Conservation (phyloP, 1,284 basidiomycete species). For the Ceratobasidium sp. region DNA sequence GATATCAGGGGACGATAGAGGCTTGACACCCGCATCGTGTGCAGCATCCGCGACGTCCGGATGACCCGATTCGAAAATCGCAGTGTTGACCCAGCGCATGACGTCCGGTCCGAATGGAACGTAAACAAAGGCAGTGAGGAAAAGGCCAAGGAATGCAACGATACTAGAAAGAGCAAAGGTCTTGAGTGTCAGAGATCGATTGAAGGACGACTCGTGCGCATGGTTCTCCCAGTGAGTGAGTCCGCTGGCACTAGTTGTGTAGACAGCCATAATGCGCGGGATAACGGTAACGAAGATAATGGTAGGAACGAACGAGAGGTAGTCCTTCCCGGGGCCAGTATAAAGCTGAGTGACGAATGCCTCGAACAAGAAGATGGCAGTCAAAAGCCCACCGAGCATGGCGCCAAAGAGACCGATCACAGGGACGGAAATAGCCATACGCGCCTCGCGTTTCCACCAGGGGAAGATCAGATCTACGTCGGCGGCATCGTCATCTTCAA, state of each 20-base stretch:
- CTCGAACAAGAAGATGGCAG: slow-evolving; percentile 87
- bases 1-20: slow-evolving; percentile 26
- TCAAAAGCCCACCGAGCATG: slow-evolving; percentile 78
- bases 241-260: slow-evolving; percentile 76
- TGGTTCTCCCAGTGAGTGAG: slow-evolving; percentile 96
- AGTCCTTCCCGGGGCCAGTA: slow-evolving; percentile 84
- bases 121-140: slow-evolving; percentile 90
- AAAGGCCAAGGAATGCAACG: slow-evolving; percentile 90
- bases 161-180: slow-evolving; percentile 91
- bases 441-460: slow-evolving; percentile 84
- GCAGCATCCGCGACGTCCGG: slow-evolving; percentile 47
- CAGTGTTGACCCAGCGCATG: slow-evolving; percentile 71
- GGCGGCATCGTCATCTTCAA: slow-evolving; percentile 56
- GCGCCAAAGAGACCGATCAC: slow-evolving; percentile 83
- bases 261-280: slow-evolving; percentile 85
- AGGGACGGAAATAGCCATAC: slow-evolving; percentile 82
- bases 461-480: slow-evolving; percentile 58
- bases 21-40: slow-evolving; percentile 49
- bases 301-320: slow-evolving; percentile 86
- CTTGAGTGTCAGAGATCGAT: slow-evolving; percentile 89
- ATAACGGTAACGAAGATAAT: slow-evolving; percentile 86
- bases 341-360: slow-evolving; percentile 90
- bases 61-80: slow-evolving; percentile 56
- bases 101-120: slow-evolving; percentile 90
- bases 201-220: slow-evolving; percentile 80